phyloP scores from a whole-genome alignment of 2,329 filamentous ascomycete species.

The Curvularia sp. region DNA sequence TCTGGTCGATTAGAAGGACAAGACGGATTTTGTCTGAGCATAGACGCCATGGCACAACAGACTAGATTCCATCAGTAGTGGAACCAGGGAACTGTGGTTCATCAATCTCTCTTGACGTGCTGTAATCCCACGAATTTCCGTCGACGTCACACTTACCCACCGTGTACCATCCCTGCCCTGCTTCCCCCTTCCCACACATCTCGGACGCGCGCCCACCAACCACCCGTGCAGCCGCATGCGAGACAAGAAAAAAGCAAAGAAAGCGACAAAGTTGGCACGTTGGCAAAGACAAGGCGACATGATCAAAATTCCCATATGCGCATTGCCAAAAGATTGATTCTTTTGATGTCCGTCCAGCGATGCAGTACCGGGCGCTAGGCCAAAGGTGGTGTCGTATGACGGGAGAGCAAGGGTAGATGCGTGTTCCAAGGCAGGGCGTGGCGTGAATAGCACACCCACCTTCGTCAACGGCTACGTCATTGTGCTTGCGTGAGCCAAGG shows the following conservation, averaged over 20 bases:
- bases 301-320: background rate
- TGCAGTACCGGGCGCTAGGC: background rate
- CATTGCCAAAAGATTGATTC: background rate
- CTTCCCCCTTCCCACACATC: background rate
- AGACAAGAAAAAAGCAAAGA: background rate
- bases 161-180: background rate
- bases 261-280: background rate
- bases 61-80: background rate
- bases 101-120: background rate
- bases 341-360: background rate
- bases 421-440: constrained; percentile 6
- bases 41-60: background rate
- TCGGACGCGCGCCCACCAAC: background rate
- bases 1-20: background rate
- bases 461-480: constrained; percentile 16
- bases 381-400: background rate
- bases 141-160: constrained; percentile 16
- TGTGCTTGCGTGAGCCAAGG: background rate
- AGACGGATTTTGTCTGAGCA: background rate
- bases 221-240: background rate
- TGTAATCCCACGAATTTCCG: background rate
- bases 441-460: background rate
- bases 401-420: constrained; percentile 1
- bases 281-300: background rate
- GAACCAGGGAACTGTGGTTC: constrained; percentile 7